Conservation (phyloP, 495 filamentous ascomycete genomes). For the Cercophora newfieldiana region DNA sequence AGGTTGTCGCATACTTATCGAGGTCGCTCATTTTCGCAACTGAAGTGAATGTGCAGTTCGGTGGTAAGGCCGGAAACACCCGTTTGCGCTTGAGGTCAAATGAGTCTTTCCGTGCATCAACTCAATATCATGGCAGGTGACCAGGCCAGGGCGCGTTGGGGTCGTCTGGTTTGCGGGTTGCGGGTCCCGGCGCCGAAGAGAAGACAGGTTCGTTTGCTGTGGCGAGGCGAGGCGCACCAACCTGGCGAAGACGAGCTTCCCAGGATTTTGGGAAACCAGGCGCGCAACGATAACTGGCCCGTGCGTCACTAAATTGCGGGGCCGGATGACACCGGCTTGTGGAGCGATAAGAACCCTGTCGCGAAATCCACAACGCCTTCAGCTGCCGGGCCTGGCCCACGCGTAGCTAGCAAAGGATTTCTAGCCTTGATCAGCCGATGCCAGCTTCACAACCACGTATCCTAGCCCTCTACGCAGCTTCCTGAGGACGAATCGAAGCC, state of each 20-base stretch:
- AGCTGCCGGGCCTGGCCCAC: background rate
- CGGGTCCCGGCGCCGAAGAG: background rate
- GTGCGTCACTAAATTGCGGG: background rate
- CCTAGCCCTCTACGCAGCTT: background rate
- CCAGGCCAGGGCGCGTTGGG: background rate
- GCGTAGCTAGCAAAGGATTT: background rate
- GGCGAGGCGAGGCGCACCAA: background rate
- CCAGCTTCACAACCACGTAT: background rate
- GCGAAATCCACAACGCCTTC: background rate
- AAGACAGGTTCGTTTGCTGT: background rate
- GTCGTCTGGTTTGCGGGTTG: background rate
- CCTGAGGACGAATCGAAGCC: background rate
- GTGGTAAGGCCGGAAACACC: background rate
- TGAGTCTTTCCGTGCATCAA: background rate
- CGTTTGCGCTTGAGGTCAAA: slow-evolving; percentile 8
- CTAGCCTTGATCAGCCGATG: background rate
- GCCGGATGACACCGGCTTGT: background rate
- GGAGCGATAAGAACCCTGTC: background rate
- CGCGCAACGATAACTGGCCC: background rate
- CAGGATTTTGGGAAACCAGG: slow-evolving; percentile 1
- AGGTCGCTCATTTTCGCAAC: slow-evolving; percentile 33
- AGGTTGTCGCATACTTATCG: slow-evolving; percentile 27
- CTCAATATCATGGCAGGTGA: background rate
- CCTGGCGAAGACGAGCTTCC: background rate
- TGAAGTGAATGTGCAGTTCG: background rate